Conservation (phyloP, 371 early-diverging fungal genomes). For the Capillidium rhysosporum region DNA sequence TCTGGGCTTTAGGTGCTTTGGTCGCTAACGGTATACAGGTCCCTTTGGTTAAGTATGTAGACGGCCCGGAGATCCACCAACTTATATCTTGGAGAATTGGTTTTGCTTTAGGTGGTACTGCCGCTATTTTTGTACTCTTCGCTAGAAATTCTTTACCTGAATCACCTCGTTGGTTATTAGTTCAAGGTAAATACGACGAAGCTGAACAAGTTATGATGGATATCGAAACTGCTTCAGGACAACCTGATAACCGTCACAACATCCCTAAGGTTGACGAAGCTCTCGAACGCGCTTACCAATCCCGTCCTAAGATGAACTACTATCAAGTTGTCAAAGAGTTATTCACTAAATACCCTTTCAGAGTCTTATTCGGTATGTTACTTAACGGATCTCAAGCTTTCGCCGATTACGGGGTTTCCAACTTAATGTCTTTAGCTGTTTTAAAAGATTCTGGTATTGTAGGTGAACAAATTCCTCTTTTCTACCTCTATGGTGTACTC, state of each 20-base stretch:
- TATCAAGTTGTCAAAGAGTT: neutral
- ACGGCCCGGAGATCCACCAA: neutral
- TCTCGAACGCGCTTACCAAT: neutral
- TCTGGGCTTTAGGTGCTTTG: conserved; percentile 8
- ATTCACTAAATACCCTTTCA: conserved; percentile 7
- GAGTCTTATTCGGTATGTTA: conserved; percentile 4
- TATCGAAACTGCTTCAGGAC: conserved; percentile 4
- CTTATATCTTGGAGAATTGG: conserved; percentile 6
- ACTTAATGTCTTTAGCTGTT: conserved; percentile 6
- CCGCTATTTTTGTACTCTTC: neutral
- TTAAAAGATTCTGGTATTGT: conserved; percentile 1
- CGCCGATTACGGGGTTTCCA: conserved; percentile 8
- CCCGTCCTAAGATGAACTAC: neutral
- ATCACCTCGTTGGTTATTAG: conserved; percentile 7
- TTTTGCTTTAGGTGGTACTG: conserved; percentile 2
- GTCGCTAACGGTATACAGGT: conserved; percentile 4
- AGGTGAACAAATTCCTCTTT: neutral
- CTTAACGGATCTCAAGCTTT: conserved; percentile 8
- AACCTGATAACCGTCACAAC: neutral
- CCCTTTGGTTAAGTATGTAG: conserved; percentile 5
- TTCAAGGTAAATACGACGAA: conserved; percentile 5
- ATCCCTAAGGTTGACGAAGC: neutral
- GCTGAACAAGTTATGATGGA: neutral
- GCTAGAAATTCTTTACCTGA: conserved; percentile 4
- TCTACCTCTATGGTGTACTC: conserved; percentile 3